Conservation (phyloP, 441 rosid genomes). For the Sinapis alba region DNA sequence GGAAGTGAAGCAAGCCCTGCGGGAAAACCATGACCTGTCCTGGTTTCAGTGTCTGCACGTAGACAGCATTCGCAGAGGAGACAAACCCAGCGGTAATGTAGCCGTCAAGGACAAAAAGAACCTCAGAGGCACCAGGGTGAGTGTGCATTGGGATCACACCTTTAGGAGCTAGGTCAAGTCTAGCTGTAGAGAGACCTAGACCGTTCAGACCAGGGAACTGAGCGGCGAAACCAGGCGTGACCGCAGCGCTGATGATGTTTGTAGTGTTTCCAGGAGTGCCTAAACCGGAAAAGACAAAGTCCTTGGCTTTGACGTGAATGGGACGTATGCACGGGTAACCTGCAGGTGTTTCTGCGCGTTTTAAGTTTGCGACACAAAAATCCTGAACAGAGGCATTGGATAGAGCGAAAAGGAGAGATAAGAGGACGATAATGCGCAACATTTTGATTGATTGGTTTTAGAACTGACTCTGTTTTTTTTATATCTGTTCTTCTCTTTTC, state of each 20-base stretch:
- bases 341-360: conserved; percentile 55
- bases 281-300: conserved; percentile 68
- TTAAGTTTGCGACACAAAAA: conserved; percentile 71
- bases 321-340: conserved; percentile 70
- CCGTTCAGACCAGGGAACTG: conserved; percentile 74
- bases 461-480: background rate
- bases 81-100: conserved; percentile 70
- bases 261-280: conserved; percentile 67
- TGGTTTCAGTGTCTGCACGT: conserved; percentile 48
- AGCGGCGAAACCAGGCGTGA: conserved; percentile 61
- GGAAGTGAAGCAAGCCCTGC: conserved; percentile 72
- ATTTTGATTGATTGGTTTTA: conserved; percentile 34
- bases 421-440: conserved; percentile 43
- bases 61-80: conserved; percentile 58
- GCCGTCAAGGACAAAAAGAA: conserved; percentile 54
- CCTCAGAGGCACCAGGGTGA: conserved; percentile 76
- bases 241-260: conserved; percentile 69
- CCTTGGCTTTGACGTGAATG: conserved; percentile 48
- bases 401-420: conserved; percentile 52
- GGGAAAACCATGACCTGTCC: conserved; percentile 82
- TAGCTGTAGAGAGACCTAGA: conserved; percentile 72
- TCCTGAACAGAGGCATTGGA: conserved; percentile 66
- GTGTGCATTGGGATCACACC: conserved; percentile 86
- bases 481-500: background rate
- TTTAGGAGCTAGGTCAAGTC: conserved; percentile 63